Percentiles rank a stretch among this genome's conserved stretches.
Evolutionary conservation across 441 rosid species (phyloP).

Genomic region (Adansonia gregorii): DNA sequence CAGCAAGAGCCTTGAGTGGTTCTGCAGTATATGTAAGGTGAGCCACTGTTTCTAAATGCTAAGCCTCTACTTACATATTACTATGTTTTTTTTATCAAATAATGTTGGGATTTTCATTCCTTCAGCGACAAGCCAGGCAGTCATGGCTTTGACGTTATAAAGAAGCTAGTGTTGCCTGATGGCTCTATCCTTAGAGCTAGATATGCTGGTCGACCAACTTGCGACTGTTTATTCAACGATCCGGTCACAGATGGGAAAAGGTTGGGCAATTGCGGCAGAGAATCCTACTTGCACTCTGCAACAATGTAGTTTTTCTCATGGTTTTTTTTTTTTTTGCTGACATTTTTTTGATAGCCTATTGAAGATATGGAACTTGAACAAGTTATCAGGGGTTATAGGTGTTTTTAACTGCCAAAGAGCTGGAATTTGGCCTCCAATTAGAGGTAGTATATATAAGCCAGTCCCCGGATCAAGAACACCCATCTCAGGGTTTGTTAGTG

Average conservation of each 20-base stretch:
- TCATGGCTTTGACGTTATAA: constrained; percentile 66
- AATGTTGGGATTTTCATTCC: neutral
- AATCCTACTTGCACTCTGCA: neutral
- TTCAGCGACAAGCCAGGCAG: constrained; percentile 66
- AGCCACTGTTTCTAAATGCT: neutral
- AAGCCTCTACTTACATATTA: neutral
- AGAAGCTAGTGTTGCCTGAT: constrained; percentile 64
- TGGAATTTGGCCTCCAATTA: constrained; percentile 55
- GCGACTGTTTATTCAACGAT: constrained; percentile 65
- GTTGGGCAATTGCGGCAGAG: constrained; percentile 32
- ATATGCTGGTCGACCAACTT: constrained; percentile 66
- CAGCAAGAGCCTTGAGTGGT: constrained; percentile 74
- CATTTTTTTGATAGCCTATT: constrained; percentile 39
- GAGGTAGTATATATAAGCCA: constrained; percentile 28
- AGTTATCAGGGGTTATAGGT: constrained; percentile 57
- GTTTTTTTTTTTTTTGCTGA: neutral
- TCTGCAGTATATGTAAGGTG: constrained; percentile 74
- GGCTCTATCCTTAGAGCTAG: constrained; percentile 69
- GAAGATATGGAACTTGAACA: constrained; percentile 72
- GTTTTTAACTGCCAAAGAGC: constrained; percentile 80
- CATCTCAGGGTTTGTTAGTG: constrained; percentile 44
- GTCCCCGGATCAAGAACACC: constrained; percentile 14
- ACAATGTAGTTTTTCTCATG: neutral
- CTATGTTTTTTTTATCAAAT: neutral
- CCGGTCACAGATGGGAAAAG: constrained; percentile 73